Conservation (phyloP, 768 basidiomycete genomes). For the Nidularia pulvinata region DNA sequence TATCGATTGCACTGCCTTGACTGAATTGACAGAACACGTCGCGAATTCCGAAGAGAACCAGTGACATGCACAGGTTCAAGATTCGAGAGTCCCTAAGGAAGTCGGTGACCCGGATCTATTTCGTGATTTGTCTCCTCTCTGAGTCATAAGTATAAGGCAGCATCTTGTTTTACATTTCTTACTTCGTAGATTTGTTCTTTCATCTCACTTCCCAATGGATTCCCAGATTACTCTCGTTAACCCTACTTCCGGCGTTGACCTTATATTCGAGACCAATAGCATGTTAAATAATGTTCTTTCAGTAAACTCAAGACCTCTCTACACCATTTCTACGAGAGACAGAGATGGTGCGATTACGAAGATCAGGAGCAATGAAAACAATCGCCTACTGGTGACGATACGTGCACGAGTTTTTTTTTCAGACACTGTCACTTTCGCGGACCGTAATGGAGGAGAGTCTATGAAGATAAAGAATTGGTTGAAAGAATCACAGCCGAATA, state of each 20-base stretch:
- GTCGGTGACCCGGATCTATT: too few relatives aligned
- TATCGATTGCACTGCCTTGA: too few relatives aligned
- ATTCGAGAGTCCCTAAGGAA: too few relatives aligned
- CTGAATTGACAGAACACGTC: too few relatives aligned
- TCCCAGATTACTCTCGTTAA: constrained; percentile 9
- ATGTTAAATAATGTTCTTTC: constrained; percentile 13
- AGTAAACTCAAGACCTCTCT: constrained; percentile 11
- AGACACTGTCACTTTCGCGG: constrained; percentile 17
- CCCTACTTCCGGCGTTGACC: constrained; percentile 2
- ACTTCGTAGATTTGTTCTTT: too few relatives aligned
- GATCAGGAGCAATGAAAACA: constrained; percentile 13
- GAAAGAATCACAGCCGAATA: constrained; percentile 2
- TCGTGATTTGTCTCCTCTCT: too few relatives aligned
- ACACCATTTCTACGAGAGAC: constrained; percentile 14
- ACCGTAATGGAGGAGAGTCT: constrained; percentile 11
- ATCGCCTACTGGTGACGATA: constrained; percentile 12
- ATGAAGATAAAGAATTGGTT: constrained; percentile 19
- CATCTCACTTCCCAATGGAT: too few relatives aligned
- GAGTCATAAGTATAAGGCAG: too few relatives aligned
- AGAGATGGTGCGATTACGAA: constrained; percentile 10
- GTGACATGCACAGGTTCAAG: too few relatives aligned
- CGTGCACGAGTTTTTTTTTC: constrained; percentile 10
- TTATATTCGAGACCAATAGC: constrained; percentile 17
- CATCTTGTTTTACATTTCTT: too few relatives aligned
- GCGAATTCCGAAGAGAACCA: too few relatives aligned